A percentile compares a stretch with the other conserved stretches of the same genome.
These are phyloP conservation scores for Ophiosphaerella herpotricha DNA, from an alignment of 2,329 filamentous ascomycete genomes.

Conservation along the genomic window DNA sequence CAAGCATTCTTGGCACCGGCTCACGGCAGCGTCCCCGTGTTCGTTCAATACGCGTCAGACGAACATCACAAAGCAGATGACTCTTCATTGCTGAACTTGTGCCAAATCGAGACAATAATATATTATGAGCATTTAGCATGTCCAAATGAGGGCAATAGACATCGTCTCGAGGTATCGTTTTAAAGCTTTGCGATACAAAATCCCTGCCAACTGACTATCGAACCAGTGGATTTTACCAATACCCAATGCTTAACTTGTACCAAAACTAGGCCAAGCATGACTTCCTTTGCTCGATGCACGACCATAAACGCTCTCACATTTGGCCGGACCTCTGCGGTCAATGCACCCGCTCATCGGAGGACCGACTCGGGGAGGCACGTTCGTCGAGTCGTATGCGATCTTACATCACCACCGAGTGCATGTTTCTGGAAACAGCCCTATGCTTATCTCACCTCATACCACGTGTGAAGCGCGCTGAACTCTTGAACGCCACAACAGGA, in stretches of 20 bases:
- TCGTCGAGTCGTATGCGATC: background rate
- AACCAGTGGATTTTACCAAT: too few relatives aligned
- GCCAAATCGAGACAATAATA: background rate
- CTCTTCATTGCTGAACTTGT: background rate
- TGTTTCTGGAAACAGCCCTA: background rate
- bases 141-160: background rate
- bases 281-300: background rate
- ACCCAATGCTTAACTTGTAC: background rate
- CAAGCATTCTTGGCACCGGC: background rate
- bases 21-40: background rate
- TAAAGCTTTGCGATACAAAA: background rate
- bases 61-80: background rate
- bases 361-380: background rate
- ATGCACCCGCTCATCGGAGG: too few relatives aligned
- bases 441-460: background rate
- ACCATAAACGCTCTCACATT: background rate
- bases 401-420: background rate
- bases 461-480: background rate
- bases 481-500: background rate
- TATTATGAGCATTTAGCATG: background rate
- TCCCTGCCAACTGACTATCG: background rate
- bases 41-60: background rate
- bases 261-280: background rate
- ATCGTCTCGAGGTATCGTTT: background rate
- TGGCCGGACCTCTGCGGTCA: background rate